Percentiles rank a stretch among this genome's conserved stretches.
phyloP scores from a whole-genome alignment of 345 rosid genomes.

The Eucalyptus polyanthemos region DNA sequence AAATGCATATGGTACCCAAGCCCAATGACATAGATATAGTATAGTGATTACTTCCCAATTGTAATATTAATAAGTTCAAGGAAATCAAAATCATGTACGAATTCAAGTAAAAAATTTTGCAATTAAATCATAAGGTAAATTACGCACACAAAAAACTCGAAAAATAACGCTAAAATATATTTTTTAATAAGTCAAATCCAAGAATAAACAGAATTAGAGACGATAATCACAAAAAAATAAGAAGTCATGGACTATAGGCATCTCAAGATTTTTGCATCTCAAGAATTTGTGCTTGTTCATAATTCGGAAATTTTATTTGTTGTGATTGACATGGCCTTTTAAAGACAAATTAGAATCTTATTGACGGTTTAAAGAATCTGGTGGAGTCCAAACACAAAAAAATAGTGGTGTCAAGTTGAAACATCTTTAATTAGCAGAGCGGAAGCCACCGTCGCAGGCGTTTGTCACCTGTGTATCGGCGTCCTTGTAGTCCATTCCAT shows the following conservation, averaged over 20 bases:
- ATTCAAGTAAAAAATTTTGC: background rate
- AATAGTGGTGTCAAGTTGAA: background rate
- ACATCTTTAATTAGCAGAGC: background rate
- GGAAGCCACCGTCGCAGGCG: background rate
- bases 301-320: too few species aligned
- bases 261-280: background rate
- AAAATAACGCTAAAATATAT: too few species aligned
- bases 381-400: background rate
- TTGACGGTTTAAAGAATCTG: too few species aligned
- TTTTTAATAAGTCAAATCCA: too few species aligned
- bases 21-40: background rate
- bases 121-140: background rate
- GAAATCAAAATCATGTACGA: too few species aligned
- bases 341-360: too few species aligned
- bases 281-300: background rate
- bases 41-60: background rate
- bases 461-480: background rate
- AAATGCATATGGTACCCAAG: background rate
- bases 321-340: background rate
- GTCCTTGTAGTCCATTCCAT: background rate
- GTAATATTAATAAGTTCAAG: background rate
- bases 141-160: background rate
- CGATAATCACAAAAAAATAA: too few species aligned
- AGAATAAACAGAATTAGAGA: too few species aligned
- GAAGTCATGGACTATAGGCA: background rate